Evolutionary conservation across 1,139 yeast genomes (phyloP).

Genomic region (Taiozyma sp.): DNA sequence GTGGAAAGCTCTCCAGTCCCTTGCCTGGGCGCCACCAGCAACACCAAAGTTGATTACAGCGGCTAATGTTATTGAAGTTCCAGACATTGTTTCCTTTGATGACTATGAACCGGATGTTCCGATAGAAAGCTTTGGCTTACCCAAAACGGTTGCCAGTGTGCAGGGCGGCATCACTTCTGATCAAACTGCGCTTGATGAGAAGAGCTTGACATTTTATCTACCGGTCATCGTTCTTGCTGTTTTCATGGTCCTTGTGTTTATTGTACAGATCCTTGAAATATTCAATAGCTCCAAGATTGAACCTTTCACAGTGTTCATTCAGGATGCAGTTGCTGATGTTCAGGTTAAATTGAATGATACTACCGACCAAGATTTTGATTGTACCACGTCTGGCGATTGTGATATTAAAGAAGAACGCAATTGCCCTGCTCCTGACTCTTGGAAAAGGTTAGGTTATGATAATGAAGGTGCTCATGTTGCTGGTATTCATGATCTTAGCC

Average conservation of each 20-base stretch:
- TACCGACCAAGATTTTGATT: not conserved
- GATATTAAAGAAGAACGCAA: not conserved
- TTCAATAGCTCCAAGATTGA: not conserved
- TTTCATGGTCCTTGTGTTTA: not conserved
- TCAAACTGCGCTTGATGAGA: not conserved
- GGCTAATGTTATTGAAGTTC: not conserved
- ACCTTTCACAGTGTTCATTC: not conserved
- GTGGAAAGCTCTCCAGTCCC: not conserved
- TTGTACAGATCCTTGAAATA: not conserved
- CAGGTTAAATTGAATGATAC: not conserved
- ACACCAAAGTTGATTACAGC: not conserved
- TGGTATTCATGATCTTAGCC: not conserved
- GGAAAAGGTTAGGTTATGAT: not conserved
- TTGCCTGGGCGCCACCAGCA: not conserved
- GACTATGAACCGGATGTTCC: not conserved
- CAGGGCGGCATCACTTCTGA: not conserved
- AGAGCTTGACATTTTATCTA: not conserved
- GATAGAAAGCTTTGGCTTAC: not conserved
- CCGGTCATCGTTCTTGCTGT: not conserved
- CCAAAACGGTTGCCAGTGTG: not conserved
- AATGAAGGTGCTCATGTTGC: not conserved
- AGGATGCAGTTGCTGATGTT: not conserved
- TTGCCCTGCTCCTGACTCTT: not conserved
- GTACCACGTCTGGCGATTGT: not conserved
- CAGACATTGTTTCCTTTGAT: not conserved